Conservation (phyloP, 805 yeast species). For the Starmerella floris region DNA sequence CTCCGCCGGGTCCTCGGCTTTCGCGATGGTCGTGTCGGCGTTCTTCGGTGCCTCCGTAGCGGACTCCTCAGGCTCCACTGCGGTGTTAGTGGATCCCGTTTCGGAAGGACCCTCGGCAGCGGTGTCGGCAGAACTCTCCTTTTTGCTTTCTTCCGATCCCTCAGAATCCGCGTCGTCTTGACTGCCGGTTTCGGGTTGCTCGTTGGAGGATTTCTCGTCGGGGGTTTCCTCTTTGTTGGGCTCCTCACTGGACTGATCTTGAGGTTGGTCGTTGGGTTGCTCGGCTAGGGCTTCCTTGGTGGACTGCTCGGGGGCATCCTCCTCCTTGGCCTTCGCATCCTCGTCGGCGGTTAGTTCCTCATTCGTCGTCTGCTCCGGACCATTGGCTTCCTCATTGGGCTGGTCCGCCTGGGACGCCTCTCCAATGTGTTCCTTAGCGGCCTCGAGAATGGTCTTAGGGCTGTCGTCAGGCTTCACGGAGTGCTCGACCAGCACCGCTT, state of each 20-base stretch:
- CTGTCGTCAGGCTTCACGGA: conserved; percentile 36
- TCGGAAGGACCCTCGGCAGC: too few species aligned
- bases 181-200: background rate
- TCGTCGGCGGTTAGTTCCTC: background rate
- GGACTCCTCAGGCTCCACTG: too few species aligned
- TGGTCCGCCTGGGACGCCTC: background rate
- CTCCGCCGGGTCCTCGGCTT: background rate
- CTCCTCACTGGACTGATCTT: conserved; percentile 3
- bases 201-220: background rate
- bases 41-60: background rate
- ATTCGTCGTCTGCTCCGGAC: background rate
- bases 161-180: background rate
- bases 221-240: background rate
- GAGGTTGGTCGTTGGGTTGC: conserved; percentile 1
- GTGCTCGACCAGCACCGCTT: conserved; percentile 40
- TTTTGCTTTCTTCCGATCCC: background rate
- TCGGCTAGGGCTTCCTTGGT: background rate
- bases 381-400: conserved; percentile 2
- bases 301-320: background rate
- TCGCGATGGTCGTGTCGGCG: too few species aligned
- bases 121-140: background rate
- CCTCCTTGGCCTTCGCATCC: background rate
- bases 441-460: conserved; percentile 23
- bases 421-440: conserved; percentile 10
- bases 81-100: too few species aligned